Evolutionary conservation across 768 basidiomycete genomes (phyloP).

Genomic region (Macrolepiota dolichaula): DNA sequence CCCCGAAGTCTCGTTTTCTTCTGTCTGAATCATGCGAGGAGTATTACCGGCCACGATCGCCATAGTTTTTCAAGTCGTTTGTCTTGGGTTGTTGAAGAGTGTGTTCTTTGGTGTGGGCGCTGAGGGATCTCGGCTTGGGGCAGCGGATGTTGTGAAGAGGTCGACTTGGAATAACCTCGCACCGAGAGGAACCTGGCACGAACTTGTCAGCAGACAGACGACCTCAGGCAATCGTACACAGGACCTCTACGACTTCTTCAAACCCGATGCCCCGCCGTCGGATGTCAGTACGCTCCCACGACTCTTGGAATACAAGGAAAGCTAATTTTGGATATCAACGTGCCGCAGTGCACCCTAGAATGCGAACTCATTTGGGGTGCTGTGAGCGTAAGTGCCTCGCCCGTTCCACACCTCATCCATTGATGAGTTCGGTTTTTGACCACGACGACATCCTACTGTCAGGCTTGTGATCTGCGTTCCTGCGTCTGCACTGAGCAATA

Average conservation of each 20-base stretch:
- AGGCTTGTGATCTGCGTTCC: slow-evolving; percentile 3
- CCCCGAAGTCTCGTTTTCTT: neutral
- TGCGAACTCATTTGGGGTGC: slow-evolving; percentile 10
- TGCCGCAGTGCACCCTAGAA: neutral
- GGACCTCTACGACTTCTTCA: slow-evolving; percentile 6
- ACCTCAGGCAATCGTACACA: slow-evolving; percentile 1
- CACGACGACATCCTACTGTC: no score
- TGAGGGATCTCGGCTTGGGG: neutral
- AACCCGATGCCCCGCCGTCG: neutral
- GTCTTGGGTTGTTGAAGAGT: neutral
- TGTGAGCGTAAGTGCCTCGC: slow-evolving; percentile 2
- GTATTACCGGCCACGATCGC: neutral
- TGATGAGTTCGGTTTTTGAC: neutral
- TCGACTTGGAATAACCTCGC: slow-evolving; percentile 3
- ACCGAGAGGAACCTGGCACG: neutral
- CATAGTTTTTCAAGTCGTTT: neutral
- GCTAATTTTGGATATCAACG: neutral
- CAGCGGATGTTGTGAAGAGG: neutral
- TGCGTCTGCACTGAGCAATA: neutral
- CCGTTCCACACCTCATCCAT: neutral
- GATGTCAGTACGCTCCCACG: neutral
- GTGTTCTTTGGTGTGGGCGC: neutral
- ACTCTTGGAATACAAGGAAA: neutral
- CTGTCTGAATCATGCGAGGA: neutral
- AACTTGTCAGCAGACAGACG: neutral